These are phyloP conservation scores for Wickerhamomyces chaumierensis DNA, from an alignment of 805 yeast species.

Conservation along the genomic window DNA sequence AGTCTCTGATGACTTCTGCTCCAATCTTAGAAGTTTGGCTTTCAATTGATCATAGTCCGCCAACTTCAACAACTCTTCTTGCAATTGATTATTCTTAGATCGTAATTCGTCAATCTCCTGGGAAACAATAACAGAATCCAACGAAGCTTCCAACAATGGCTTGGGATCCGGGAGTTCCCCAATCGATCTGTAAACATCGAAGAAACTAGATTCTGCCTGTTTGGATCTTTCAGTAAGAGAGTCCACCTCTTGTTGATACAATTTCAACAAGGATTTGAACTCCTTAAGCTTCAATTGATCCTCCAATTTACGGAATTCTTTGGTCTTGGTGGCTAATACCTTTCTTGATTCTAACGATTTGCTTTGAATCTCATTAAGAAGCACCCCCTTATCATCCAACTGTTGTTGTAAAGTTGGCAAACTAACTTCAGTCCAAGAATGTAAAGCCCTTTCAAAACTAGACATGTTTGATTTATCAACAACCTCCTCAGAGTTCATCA, in stretches of 20 bases:
- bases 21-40: slow-evolving; percentile 45
- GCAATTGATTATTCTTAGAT: slow-evolving; percentile 37
- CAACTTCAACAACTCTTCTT: slow-evolving; percentile 46
- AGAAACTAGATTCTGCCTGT: slow-evolving; percentile 58
- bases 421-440: slow-evolving; percentile 67
- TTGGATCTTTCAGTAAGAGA: slow-evolving; percentile 68
- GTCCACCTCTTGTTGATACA: slow-evolving; percentile 86
- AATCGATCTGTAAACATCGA: slow-evolving; percentile 61
- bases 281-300: slow-evolving; percentile 58
- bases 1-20: slow-evolving; percentile 49
- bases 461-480: neutral
- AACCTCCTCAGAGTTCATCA: no score
- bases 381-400: slow-evolving; percentile 65
- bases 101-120: slow-evolving; percentile 41
- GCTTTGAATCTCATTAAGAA: slow-evolving; percentile 60
- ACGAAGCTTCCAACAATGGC: slow-evolving; percentile 61
- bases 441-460: slow-evolving; percentile 36
- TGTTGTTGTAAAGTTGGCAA: slow-evolving; percentile 58
- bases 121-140: slow-evolving; percentile 48
- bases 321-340: slow-evolving; percentile 73
- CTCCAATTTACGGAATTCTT: slow-evolving; percentile 63
- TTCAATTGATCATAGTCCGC: slow-evolving; percentile 77
- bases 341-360: slow-evolving; percentile 61
- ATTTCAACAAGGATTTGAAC: slow-evolving; percentile 53
- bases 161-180: slow-evolving; percentile 93